Conservation (phyloP, 805 yeast species). For the Naumovozyma castellii region DNA sequence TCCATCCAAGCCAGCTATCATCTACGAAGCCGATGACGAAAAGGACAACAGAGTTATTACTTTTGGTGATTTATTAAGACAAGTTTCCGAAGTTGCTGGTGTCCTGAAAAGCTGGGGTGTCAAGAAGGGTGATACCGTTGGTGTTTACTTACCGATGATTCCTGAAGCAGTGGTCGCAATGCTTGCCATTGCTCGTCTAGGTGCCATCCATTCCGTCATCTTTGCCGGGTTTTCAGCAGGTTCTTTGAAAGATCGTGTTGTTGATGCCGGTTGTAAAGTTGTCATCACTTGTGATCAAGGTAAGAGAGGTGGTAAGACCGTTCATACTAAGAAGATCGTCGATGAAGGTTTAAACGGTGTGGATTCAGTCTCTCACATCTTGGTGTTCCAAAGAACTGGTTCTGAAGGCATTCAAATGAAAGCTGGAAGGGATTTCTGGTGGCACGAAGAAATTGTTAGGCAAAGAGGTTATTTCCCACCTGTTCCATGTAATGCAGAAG, state of each 20-base stretch:
- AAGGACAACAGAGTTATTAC: constrained; percentile 63
- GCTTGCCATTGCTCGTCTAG: constrained; percentile 85
- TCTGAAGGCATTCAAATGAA: constrained; percentile 60
- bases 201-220: constrained; percentile 92
- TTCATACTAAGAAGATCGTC: constrained; percentile 86
- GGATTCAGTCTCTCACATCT: constrained; percentile 67
- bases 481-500: constrained; percentile 79
- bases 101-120: constrained; percentile 80
- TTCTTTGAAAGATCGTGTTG: constrained; percentile 81
- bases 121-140: constrained; percentile 90
- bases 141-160: constrained; percentile 94
- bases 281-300: constrained; percentile 94
- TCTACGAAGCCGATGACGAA: constrained; percentile 92
- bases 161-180: constrained; percentile 93
- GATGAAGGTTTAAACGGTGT: constrained; percentile 81
- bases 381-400: constrained; percentile 86
- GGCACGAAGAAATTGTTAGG: constrained; percentile 83
- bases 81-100: constrained; percentile 81
- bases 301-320: constrained; percentile 88
- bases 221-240: constrained; percentile 96
- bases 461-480: constrained; percentile 83
- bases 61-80: constrained; percentile 74
- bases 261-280: constrained; percentile 75
- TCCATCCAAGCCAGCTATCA: constrained; percentile 76
- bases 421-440: constrained; percentile 81